A percentile compares a stretch with the other conserved stretches of the same genome.
Evolutionary conservation across 1,284 basidiomycete genomes (phyloP).

Genomic region (Austroboletus niveus): DNA sequence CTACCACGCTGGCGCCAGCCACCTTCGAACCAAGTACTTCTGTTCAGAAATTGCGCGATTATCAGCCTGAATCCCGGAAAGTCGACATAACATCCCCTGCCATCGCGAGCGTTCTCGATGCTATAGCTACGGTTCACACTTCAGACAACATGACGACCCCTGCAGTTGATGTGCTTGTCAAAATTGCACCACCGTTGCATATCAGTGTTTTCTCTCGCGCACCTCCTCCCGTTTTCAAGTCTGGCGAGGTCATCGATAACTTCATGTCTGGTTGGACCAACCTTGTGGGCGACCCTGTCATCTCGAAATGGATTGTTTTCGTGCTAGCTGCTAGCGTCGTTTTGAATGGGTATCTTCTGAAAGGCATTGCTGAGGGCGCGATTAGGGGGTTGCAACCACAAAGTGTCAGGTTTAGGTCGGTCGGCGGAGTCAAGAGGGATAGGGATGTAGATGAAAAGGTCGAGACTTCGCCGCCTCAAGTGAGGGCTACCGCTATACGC

Average conservation of each 20-base stretch:
- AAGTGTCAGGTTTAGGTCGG: conserved; percentile 47
- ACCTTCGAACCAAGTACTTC: conserved; percentile 26
- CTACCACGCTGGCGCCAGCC: conserved; percentile 83
- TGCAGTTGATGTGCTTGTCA: conserved; percentile 58
- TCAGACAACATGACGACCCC: conserved; percentile 27
- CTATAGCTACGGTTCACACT: conserved; percentile 45
- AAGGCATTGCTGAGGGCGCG: conserved; percentile 60
- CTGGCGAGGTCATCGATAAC: conserved; percentile 59
- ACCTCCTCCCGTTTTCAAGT: conserved; percentile 25
- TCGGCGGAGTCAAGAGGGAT: conserved; percentile 32
- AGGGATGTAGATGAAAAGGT: conserved; percentile 26
- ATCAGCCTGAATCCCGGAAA: conserved; percentile 41
- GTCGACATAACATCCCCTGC: conserved; percentile 64
- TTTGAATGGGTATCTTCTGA: conserved; percentile 93
- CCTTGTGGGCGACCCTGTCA: conserved; percentile 93
- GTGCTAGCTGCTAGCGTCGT: conserved; percentile 85
- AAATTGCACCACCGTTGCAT: conserved; percentile 67
- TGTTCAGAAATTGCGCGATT: conserved; percentile 21
- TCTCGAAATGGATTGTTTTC: conserved; percentile 96
- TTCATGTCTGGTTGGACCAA: conserved; percentile 94
- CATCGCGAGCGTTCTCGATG: conserved; percentile 59
- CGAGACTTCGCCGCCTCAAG: conserved; percentile 12
- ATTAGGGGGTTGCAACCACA: conserved; percentile 40
- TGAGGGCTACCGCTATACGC: conserved; percentile 15
- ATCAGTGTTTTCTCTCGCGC: conserved; percentile 48